A percentile compares a stretch with the other conserved stretches of the same genome.
phyloP scores from a whole-genome alignment of 1,284 basidiomycete genomes.

The Tilletia setariae region DNA sequence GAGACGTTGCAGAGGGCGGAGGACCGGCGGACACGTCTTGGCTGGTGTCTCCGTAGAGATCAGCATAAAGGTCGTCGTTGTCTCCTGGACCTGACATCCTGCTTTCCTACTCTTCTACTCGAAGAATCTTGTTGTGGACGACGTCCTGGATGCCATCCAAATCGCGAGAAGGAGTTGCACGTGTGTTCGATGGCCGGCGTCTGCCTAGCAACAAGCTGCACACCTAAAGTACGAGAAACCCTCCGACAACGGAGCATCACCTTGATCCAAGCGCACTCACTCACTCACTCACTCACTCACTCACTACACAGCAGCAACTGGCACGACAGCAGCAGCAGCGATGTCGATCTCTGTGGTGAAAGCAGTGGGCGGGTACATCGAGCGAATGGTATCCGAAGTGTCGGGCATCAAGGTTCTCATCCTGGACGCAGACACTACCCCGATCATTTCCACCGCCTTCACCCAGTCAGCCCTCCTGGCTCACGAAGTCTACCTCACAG shows the following conservation, averaged over 20 bases:
- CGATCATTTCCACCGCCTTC: slow-evolving; percentile 88
- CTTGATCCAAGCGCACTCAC: neutral
- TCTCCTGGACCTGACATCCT: neutral
- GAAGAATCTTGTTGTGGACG: neutral
- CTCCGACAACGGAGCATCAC: neutral
- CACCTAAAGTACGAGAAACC: neutral
- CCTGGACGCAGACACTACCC: slow-evolving; percentile 91
- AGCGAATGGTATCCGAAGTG: slow-evolving; percentile 81
- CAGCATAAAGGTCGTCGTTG: slow-evolving; percentile 43
- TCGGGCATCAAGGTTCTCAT: slow-evolving; percentile 95
- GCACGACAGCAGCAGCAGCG: neutral
- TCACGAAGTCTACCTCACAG: slow-evolving; percentile 96
- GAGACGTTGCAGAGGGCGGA: neutral
- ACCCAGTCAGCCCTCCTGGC: slow-evolving; percentile 92
- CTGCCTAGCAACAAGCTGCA: too few relatives aligned
- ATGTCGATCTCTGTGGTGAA: slow-evolving; percentile 57
- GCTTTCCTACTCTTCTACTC: neutral
- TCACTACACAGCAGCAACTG: neutral
- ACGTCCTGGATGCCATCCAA: neutral
- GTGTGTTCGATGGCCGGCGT: too few relatives aligned
- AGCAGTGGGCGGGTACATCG: slow-evolving; percentile 89
- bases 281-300: neutral
- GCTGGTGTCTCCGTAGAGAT: slow-evolving; percentile 37
- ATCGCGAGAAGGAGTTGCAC: too few relatives aligned
- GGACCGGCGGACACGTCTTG: slow-evolving; percentile 18